These are phyloP conservation scores for Lachancea quebecensis DNA, from an alignment of 805 yeast genomes.

Conservation along the genomic window DNA sequence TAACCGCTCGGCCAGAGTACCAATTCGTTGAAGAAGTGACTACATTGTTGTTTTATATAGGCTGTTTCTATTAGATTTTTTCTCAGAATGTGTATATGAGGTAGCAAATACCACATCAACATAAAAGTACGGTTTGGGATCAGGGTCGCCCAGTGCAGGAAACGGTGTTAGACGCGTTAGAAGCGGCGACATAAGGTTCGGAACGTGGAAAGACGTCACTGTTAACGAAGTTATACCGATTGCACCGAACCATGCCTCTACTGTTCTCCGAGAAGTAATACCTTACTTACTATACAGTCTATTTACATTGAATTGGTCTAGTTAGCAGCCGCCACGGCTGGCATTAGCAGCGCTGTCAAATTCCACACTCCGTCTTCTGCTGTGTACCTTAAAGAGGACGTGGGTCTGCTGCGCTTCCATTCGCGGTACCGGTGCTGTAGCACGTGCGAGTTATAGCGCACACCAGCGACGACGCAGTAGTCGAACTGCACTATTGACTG, in stretches of 20 bases:
- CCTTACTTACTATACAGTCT: too few species aligned
- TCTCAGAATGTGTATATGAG: too few species aligned
- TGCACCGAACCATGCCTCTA: too few species aligned
- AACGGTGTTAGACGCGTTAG: background rate
- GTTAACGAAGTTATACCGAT: too few species aligned
- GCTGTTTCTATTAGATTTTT: too few species aligned
- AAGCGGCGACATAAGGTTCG: background rate
- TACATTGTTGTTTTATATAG: background rate
- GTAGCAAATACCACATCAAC: too few species aligned
- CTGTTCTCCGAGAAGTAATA: too few species aligned
- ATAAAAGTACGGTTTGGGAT: too few species aligned
- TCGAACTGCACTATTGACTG: slow-evolving; percentile 12
- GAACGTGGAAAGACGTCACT: too few species aligned
- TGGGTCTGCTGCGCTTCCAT: slow-evolving; percentile 2
- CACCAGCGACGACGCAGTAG: slow-evolving; percentile 6
- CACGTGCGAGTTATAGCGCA: slow-evolving; percentile 5
- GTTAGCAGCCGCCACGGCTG: too few species aligned
- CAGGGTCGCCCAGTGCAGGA: too few species aligned
- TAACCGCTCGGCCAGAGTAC: slow-evolving; percentile 66
- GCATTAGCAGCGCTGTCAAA: slow-evolving; percentile 4
- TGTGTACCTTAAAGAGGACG: background rate
- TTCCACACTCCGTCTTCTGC: slow-evolving; percentile 1
- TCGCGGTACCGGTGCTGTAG: slow-evolving; percentile 7
- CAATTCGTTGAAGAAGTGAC: slow-evolving; percentile 17
- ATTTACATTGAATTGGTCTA: too few species aligned